Percentiles rank a stretch among this genome's conserved stretches.
phyloP scores from a whole-genome alignment of 164 flowering plant species.

The Paratinospora sagittata region DNA sequence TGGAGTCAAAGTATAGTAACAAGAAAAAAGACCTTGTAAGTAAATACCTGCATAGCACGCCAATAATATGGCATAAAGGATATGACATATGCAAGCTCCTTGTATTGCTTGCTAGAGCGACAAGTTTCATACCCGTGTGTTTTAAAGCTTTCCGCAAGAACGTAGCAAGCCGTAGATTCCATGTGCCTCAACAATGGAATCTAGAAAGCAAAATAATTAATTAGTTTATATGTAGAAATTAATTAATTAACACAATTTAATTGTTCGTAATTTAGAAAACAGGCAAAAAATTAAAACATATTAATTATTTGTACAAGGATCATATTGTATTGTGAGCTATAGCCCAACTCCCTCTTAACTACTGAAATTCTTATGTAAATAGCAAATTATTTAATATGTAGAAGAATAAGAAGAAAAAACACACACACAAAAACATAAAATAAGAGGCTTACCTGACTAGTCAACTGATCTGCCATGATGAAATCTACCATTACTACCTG shows the following conservation, averaged over 20 bases:
- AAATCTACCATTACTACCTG: slow-evolving; percentile 95
- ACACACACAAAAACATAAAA: neutral
- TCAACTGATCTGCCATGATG: slow-evolving; percentile 98
- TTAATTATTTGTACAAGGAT: too few relatives aligned
- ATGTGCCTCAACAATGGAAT: slow-evolving; percentile 83
- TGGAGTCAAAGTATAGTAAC: too few relatives aligned
- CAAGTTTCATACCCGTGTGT: slow-evolving; percentile 61
- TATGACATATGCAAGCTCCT: slow-evolving; percentile 79
- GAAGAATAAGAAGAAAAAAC: neutral
- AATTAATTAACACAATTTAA: neutral
- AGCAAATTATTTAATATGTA: neutral
- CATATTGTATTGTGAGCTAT: too few relatives aligned
- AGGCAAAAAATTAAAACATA: too few relatives aligned
- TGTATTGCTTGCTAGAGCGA: slow-evolving; percentile 57
- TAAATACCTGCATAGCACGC: slow-evolving; percentile 97
- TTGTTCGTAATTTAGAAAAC: too few relatives aligned
- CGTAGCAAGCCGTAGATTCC: slow-evolving; percentile 88
- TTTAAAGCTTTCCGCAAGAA: slow-evolving; percentile 63
- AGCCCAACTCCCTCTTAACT: too few relatives aligned
- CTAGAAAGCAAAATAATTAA: slow-evolving; percentile 26
- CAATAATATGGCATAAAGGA: slow-evolving; percentile 92
- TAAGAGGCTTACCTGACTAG: slow-evolving; percentile 74
- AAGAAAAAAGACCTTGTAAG: neutral
- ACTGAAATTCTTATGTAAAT: too few relatives aligned
- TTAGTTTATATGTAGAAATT: neutral